phyloP scores from a whole-genome alignment of 768 basidiomycete species.

The Clavulina sp. region DNA sequence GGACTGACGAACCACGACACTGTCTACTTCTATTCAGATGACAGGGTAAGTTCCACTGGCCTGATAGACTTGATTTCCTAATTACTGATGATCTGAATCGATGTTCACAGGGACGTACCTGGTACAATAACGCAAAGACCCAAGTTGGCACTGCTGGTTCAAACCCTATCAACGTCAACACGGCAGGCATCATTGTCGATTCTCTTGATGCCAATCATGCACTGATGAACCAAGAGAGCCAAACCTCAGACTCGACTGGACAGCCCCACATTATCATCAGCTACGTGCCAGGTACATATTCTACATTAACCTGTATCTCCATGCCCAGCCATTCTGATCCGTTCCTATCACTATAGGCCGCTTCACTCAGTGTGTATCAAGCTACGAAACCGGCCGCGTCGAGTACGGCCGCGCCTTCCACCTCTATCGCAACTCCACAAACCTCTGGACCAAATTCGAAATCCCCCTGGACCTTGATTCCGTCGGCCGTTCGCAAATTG shows the following conservation, averaged over 20 bases:
- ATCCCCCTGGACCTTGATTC: conserved; percentile 3
- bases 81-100: too few relatives aligned
- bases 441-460: conserved; percentile 4
- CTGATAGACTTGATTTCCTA: too few relatives aligned
- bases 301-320: neutral
- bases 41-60: too few relatives aligned
- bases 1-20: conserved; percentile 3
- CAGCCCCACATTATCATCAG: conserved; percentile 8
- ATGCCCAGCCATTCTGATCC: too few relatives aligned
- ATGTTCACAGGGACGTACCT: conserved; percentile 3
- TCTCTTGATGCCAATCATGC: conserved; percentile 6
- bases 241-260: conserved; percentile 1
- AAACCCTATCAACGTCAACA: neutral
- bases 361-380: conserved; percentile 7
- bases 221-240: conserved; percentile 9
- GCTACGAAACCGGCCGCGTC: neutral
- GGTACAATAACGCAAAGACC: conserved; percentile 2
- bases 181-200: conserved; percentile 8
- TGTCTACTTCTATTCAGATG: conserved; percentile 4
- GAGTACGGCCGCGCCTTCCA: conserved; percentile 4
- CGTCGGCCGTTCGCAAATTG: conserved; percentile 8
- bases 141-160: conserved; percentile 4
- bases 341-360: conserved; percentile 2
- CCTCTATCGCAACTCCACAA: conserved; percentile 1
- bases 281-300: conserved; percentile 3